These are phyloP conservation scores for Tephrocybe sp. DNA, from an alignment of 768 basidiomycete genomes.

Conservation along the genomic window DNA sequence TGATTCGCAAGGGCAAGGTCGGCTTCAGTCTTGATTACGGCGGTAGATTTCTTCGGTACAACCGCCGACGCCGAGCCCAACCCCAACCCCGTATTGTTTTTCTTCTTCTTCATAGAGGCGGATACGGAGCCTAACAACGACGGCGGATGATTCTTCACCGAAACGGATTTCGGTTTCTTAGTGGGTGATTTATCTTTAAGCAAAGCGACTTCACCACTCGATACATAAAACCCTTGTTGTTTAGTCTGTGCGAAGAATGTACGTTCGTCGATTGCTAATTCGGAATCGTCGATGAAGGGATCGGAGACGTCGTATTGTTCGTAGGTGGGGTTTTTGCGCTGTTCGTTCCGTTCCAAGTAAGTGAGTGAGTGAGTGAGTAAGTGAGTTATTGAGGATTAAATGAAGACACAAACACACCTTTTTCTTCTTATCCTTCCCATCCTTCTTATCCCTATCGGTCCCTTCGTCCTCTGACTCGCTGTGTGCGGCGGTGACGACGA, in stretches of 20 bases:
- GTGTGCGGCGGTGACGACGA: constrained; percentile 32
- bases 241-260: constrained; percentile 90
- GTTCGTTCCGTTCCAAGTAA: too few species aligned
- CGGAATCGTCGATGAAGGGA: constrained; percentile 97
- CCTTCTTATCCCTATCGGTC: constrained; percentile 20
- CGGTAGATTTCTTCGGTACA: too few species aligned
- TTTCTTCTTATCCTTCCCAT: constrained; percentile 30
- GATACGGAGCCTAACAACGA: not conserved
- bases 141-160: not conserved
- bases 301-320: constrained; percentile 92
- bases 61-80: too few species aligned
- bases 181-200: constrained; percentile 78
- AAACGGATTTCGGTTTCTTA: constrained; percentile 67
- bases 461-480: constrained; percentile 45
- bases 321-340: constrained; percentile 51
- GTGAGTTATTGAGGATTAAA: too few species aligned
- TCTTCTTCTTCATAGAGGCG: too few species aligned
- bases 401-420: constrained; percentile 25
- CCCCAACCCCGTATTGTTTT: too few species aligned
- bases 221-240: constrained; percentile 92
- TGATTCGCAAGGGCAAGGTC: too few species aligned
- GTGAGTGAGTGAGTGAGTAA: too few species aligned
- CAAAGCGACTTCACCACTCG: constrained; percentile 81
- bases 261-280: constrained; percentile 85
- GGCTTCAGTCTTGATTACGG: too few species aligned